These are phyloP conservation scores for Priceomyces haplophilus DNA, from an alignment of 805 yeast genomes.

Conservation along the genomic window DNA sequence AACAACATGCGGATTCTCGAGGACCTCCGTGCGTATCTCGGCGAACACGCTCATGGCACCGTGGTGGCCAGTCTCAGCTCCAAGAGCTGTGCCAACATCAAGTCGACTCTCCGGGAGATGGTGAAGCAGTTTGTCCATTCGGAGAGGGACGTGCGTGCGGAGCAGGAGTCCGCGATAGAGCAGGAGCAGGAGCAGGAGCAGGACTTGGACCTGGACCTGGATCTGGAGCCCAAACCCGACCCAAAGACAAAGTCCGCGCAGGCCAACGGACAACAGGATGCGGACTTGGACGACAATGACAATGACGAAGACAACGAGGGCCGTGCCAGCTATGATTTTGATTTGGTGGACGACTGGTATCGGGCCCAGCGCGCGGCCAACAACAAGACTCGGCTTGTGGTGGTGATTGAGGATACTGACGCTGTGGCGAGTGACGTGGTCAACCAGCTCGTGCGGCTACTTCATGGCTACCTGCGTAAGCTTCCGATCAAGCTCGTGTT, in stretches of 20 bases:
- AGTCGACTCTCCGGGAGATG: constrained; percentile 31
- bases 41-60: constrained; percentile 10
- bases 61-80: constrained; percentile 28
- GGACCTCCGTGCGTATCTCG: constrained; percentile 27
- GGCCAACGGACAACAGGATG: too few species aligned
- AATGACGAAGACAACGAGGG: constrained; percentile 16
- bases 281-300: constrained; percentile 12
- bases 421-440: constrained; percentile 31
- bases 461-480: constrained; percentile 23
- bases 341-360: constrained; percentile 33
- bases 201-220: too few species aligned
- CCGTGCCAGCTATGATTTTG: constrained; percentile 34
- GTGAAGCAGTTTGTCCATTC: constrained; percentile 28
- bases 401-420: constrained; percentile 38
- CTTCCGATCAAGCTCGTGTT: constrained; percentile 34
- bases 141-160: constrained; percentile 4
- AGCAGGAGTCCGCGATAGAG: constrained; percentile 9
- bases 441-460: constrained; percentile 32
- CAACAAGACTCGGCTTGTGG: constrained; percentile 17
- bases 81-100: constrained; percentile 32
- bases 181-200: too few species aligned
- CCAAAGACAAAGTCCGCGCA: constrained; percentile 11
- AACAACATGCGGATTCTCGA: constrained; percentile 37
- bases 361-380: constrained; percentile 7
- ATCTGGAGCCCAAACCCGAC: too few species aligned